Evolutionary conservation across 768 basidiomycete genomes (phyloP), one percentile per base, ranked within the genome.

Genomic region (Arthromyces matolae): DNA sequence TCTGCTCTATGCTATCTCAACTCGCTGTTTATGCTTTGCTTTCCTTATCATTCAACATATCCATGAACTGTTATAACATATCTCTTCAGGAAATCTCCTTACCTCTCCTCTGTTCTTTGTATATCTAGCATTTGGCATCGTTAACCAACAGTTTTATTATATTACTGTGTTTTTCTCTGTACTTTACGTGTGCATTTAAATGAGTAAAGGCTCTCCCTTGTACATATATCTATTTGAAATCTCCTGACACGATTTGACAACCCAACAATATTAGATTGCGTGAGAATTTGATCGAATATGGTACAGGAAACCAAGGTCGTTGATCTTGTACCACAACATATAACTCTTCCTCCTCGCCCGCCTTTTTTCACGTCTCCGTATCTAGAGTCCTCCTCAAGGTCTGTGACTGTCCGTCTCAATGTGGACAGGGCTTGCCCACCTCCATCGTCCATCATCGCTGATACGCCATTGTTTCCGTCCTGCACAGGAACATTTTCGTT

Each of bases 201-300:
- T 49, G 34, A 49, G 46, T 51, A 42, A 44, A 43, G 27, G 25
- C 38, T 35, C 33, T 19, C 24, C 20, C 20, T 33, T 35, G 43
- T 20, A 36, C 22, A 34, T 22, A 27, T 50, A 43, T 20, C 36
- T 18, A 32, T 23, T 24, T 37, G 22, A 24, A 25, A 19, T 46
- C 46, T 29, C n/a, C 10, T 50, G 29, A 32, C 33, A 38, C 42
- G 33, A 40, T 29, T 42, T 49, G 46, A 53, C 52, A 52, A 56
- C 45, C 49, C 44, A 54, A 42, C 48, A 50, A 38, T 53, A 44
- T 34, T 47, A 35, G 54, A 47, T 56, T 52, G 55, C 60, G 60
- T 61, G 60, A 45, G 60, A 62, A 56, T 27, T 54, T 58, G 52
- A 49, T 60, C 57, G 50, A 49, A 57, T 56, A 53, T 50, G 57